Percentiles rank a stretch among this genome's conserved stretches.
Conservation (phyloP, 345 rosid species). For the Eucalyptus curtisii region DNA sequence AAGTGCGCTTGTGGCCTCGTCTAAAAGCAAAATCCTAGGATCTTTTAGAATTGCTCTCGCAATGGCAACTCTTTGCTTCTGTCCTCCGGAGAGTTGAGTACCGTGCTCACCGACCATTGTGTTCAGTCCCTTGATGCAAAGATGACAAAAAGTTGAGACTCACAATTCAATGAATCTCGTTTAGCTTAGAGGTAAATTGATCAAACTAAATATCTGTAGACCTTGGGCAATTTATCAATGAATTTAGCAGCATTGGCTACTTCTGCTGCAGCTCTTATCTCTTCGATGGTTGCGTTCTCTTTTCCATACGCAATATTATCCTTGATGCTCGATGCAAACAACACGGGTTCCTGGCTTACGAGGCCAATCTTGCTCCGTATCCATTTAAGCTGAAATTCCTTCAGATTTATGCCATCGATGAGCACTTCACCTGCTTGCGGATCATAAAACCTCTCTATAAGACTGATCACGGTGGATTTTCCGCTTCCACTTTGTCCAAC, state of each 20-base stretch:
- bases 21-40: conserved; percentile 68
- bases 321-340: conserved; percentile 17
- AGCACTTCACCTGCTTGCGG: conserved; percentile 15
- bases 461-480: conserved; percentile 1
- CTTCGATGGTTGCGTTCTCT: conserved; percentile 14
- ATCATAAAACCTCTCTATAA: conserved; percentile 10
- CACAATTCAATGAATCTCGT: background rate
- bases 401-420: conserved; percentile 14
- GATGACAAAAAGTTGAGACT: background rate
- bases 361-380: conserved; percentile 17
- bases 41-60: conserved; percentile 85
- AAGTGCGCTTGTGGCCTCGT: conserved; percentile 91
- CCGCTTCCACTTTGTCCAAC: conserved; percentile 38
- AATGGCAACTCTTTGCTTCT: conserved; percentile 89
- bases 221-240: conserved; percentile 29
- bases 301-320: conserved; percentile 25
- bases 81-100: conserved; percentile 91
- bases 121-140: conserved; percentile 41
- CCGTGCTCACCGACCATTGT: conserved; percentile 99
- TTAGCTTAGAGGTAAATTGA: background rate
- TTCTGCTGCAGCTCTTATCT: conserved; percentile 13
- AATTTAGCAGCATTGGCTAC: conserved; percentile 31
- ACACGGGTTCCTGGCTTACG: conserved; percentile 24
- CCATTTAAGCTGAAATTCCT: conserved; percentile 23
- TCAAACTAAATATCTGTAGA: background rate